Evolutionary conservation across 2,329 filamentous ascomycete genomes (phyloP), one percentile per base, ranked within the genome.

Genomic region (Botryosphaeria dothidea): DNA sequence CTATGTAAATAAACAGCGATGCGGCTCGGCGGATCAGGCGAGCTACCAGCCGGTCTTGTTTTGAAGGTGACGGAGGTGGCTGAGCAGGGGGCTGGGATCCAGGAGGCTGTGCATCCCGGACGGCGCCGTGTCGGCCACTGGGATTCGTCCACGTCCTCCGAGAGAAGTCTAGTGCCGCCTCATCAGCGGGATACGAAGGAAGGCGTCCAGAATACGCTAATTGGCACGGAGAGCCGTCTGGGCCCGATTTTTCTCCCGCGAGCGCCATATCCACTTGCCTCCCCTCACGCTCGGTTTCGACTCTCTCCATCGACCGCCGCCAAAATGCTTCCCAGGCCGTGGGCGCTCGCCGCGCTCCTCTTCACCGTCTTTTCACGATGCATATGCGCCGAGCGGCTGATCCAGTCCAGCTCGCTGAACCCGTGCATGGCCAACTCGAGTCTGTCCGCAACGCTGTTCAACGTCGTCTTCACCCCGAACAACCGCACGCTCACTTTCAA

Each of bases 361-460:
- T 56, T 67, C 6, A n/a, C 62, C 21, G 34, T 27, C 11, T 25
- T 46, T 21, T 34, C 62, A 21, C 29, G 27, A 13, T 48, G 25
- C 41, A 15, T 27, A 17, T 56, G 41, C 23, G 62, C 87, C 68
- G 83, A 87, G 73, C 84, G 84, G 68, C 83, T 92, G 73, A 90
- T 98, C 73, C 83, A 88, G 71, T 95, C 93, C 63, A 91, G 86
- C 74, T 96, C 93, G 25, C 85, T 97, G 70, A 92, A 91, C 78
- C 85, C 90, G 49, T 97, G 93, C 80, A 91, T 93, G 83, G 83
- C 88, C 66, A 90, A 94, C 78, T 94, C 91, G 25, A 89, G 88
- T 73, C 96, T 97, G 88, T 91, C 91, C 3, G 93, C 93, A 71
- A 93, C 90, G 71, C 85, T 95, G 65, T 97, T 97, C 86, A 90